Evolutionary conservation across 345 rosid genomes (phyloP), one percentile per base, ranked within the genome.

Genomic region (Aegle marmelos): DNA sequence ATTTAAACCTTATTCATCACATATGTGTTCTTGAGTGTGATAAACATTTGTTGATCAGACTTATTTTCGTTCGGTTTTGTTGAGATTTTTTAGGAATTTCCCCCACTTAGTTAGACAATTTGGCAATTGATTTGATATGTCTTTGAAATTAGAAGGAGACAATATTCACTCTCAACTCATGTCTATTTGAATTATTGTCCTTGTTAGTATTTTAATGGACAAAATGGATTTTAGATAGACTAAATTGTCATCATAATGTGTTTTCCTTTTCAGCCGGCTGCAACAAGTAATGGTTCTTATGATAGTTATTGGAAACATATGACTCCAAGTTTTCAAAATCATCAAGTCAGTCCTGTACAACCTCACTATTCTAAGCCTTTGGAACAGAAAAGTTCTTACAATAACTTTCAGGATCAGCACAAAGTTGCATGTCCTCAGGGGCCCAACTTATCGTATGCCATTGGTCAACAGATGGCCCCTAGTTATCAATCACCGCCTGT

Each of bases 261-360:
- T n/a, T 54, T 82, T 68, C 73, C 62, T 72, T 87, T 79, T 77
- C 94, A 97, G 99, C 86, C 90, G 76, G 89, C 82, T 77, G 86
- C 87, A 82, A 71, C 87, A 76, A 86, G 77, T 50, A 84, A 82
- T 87, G 85, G 86, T 80, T 79, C 92, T 79, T 88, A 91, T 59
- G 93, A 97, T 89, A 68, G 85, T 82, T 91, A 96, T 84, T 88
- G 94, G 98, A 89, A 85, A 70, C 91, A 85, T 61, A 87, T 82
- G 65, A 76, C 91, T 80, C 85, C 86, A 58, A 88, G 77, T 85
- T 86, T 83, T 83, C 95, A 87, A 84, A 82, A 85, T 79, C 89
- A 92, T 75, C 89, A 89, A 78, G 88, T 85, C 64, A 87, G 83
- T 86, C 89, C 91, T 73, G 81, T 80, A 48, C 91, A 86, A 83